Percentiles rank a stretch among this genome's conserved stretches.
phyloP scores from a whole-genome alignment of 257 asterid species.

The Jasminum sambac region DNA sequence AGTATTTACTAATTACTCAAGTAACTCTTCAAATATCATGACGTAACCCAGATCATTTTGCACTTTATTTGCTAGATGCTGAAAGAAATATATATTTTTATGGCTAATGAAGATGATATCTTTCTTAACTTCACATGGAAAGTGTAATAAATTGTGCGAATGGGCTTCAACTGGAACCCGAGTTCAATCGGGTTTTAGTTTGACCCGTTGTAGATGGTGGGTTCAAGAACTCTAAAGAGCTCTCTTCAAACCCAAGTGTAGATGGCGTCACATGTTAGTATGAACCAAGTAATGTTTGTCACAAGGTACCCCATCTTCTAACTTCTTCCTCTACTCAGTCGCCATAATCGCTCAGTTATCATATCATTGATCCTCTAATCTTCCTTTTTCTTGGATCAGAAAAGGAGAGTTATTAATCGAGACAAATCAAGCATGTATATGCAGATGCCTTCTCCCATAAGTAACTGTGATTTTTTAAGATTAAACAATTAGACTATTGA shows the following conservation, averaged over 20 bases:
- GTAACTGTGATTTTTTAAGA: constrained; percentile 33
- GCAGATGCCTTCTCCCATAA: constrained; percentile 16
- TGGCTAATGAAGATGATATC: too few relatives aligned
- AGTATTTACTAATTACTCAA: too few relatives aligned
- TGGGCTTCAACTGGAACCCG: constrained; percentile 22
- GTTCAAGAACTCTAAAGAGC: constrained; percentile 31
- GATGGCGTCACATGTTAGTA: constrained; percentile 24
- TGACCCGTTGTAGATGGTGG: constrained; percentile 23
- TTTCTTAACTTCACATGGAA: too few relatives aligned
- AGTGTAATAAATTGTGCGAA: too few relatives aligned
- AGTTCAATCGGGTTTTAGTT: constrained; percentile 23
- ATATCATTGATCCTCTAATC: too few relatives aligned
- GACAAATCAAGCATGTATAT: constrained; percentile 24
- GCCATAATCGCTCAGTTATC: not conserved
- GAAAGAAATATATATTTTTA: too few relatives aligned
- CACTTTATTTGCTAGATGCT: too few relatives aligned
- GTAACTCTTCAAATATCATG: too few relatives aligned
- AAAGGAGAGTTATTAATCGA: constrained; percentile 36
- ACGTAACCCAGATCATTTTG: too few relatives aligned
- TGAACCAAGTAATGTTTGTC: constrained; percentile 45
- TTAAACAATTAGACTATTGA: constrained; percentile 20
- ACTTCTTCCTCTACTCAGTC: not conserved
- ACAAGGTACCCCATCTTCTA: constrained; percentile 36
- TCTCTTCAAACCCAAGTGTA: constrained; percentile 37
- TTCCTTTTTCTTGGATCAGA: constrained; percentile 31